Percentiles rank a stretch among this genome's conserved stretches.
These are phyloP conservation scores for Durotheca rogersii DNA, from an alignment of 495 filamentous ascomycete species.

Conservation along the genomic window DNA sequence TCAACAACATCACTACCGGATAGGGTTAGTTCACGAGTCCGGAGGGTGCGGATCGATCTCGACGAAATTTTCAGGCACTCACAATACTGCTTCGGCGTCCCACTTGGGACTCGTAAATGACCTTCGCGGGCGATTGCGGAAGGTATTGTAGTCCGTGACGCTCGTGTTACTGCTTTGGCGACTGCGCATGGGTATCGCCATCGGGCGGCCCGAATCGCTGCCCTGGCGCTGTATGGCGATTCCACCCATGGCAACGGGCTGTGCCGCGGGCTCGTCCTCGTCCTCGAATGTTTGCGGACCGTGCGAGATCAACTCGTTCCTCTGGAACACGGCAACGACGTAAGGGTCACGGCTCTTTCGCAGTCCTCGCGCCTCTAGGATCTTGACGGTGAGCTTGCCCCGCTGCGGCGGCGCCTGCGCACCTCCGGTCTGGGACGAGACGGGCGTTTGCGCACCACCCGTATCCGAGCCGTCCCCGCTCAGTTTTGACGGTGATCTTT, in stretches of 20 bases:
- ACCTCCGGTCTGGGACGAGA: constrained; percentile 38
- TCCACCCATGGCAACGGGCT: constrained; percentile 51
- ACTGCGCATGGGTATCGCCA: constrained; percentile 95
- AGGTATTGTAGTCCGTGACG: constrained; percentile 65
- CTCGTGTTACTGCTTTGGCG: constrained; percentile 94
- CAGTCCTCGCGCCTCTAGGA: constrained; percentile 78
- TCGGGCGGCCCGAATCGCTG: constrained; percentile 75
- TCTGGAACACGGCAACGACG: constrained; percentile 94
- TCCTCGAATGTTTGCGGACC: constrained; percentile 63
- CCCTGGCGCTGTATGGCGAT: constrained; percentile 65
- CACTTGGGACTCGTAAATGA: constrained; percentile 87
- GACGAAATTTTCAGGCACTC: too few species aligned
- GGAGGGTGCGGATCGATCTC: constrained; percentile 8
- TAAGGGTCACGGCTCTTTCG: constrained; percentile 84
- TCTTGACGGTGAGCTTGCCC: constrained; percentile 86
- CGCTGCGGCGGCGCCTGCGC: constrained; percentile 73
- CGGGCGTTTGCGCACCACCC: constrained; percentile 43
- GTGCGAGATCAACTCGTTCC: constrained; percentile 91
- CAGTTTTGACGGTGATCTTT: constrained; percentile 44
- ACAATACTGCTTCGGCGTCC: constrained; percentile 96
- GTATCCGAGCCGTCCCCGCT: constrained; percentile 42
- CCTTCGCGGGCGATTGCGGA: constrained; percentile 57
- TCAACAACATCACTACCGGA: constrained; percentile 87
- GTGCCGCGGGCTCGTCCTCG: constrained; percentile 46
- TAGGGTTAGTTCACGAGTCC: constrained; percentile 40